Evolutionary conservation across 768 basidiomycete genomes (phyloP).

Genomic region (Sarcodon aspratus): DNA sequence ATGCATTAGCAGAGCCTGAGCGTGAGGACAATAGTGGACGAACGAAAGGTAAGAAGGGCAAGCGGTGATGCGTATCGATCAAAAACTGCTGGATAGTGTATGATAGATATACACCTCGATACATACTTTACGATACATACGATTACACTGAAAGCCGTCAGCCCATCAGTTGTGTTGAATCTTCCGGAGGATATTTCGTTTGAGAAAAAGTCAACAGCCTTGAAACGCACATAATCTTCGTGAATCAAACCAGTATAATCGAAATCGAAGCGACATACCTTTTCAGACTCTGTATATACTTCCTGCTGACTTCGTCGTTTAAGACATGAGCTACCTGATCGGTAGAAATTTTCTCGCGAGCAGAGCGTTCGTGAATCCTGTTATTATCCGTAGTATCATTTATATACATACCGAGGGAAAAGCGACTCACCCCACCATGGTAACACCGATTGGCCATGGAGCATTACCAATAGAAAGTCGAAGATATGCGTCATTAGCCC

Average conservation of each 20-base stretch:
- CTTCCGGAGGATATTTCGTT: constrained; percentile 90
- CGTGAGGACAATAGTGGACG: constrained; percentile 12
- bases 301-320: constrained; percentile 97
- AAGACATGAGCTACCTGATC: constrained; percentile 97
- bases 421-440: constrained; percentile 85
- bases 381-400: background rate
- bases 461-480: constrained; percentile 97
- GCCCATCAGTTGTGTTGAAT: constrained; percentile 89
- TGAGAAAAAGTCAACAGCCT: constrained; percentile 94
- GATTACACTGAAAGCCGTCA: constrained; percentile 16
- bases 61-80: constrained; percentile 2
- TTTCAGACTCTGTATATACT: constrained; percentile 97
- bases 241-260: background rate
- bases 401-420: background rate
- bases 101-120: too few relatives aligned
- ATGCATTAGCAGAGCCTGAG: constrained; percentile 42
- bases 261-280: constrained; percentile 34
- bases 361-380: constrained; percentile 95
- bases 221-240: background rate
- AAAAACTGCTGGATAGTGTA: too few relatives aligned
- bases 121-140: too few relatives aligned
- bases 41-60: constrained; percentile 25
- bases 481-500: constrained; percentile 94
- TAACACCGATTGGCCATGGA: constrained; percentile 99
- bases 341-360: constrained; percentile 94